Evolutionary conservation across 1,139 yeast species (phyloP).

Genomic region (Magnusiomyces sp.): DNA sequence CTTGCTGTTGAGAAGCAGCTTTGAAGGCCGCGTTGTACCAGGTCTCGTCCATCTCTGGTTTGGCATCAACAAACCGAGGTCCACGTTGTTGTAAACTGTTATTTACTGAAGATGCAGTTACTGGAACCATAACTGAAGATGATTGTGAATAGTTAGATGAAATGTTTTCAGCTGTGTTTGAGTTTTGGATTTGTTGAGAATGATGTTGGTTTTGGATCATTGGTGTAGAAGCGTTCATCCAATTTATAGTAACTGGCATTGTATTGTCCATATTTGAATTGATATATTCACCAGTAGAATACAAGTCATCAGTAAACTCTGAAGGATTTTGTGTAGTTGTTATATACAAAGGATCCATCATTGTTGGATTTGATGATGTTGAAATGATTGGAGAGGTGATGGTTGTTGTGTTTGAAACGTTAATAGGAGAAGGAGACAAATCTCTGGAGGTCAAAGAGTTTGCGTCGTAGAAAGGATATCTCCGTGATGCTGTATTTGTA

Average conservation of each 20-base stretch:
- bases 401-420: not conserved
- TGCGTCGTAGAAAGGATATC: not conserved
- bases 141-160: too few relatives aligned
- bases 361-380: not conserved
- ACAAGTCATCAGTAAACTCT: not conserved
- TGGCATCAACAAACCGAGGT: too few relatives aligned
- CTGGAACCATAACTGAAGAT: too few relatives aligned
- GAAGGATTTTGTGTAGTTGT: not conserved
- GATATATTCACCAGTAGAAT: not conserved
- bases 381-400: slow-evolving; percentile 2
- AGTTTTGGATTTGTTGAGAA: too few relatives aligned
- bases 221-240: too few relatives aligned
- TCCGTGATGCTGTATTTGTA: not conserved
- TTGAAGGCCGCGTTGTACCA: too few relatives aligned
- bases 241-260: not conserved
- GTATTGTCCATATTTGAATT: not conserved
- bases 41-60: too few relatives aligned
- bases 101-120: too few relatives aligned
- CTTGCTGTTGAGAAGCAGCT: too few relatives aligned
- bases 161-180: too few relatives aligned
- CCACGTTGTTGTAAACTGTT: too few relatives aligned
- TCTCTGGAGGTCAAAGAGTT: not conserved
- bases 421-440: not conserved
- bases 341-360: not conserved
- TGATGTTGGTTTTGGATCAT: too few relatives aligned